A percentile compares a stretch with the other conserved stretches of the same genome.
These are phyloP conservation scores for Mycena galericulata DNA, from an alignment of 768 basidiomycete genomes.

Conservation along the genomic window DNA sequence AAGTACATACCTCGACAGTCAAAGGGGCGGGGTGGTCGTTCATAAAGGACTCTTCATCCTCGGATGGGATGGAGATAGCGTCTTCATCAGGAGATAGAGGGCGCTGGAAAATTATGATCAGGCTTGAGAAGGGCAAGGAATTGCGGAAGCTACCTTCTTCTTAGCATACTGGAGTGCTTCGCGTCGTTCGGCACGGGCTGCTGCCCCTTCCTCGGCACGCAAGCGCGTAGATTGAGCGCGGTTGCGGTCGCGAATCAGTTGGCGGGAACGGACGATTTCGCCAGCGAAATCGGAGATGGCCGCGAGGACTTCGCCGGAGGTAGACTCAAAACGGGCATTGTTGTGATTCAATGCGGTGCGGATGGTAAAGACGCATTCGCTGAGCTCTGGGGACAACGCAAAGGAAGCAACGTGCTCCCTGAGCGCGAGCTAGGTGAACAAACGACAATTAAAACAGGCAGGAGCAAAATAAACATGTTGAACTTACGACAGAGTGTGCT, in stretches of 20 bases:
- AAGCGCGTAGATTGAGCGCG: not conserved
- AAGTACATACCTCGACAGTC: too few species aligned
- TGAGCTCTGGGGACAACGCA: not conserved
- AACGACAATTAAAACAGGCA: not conserved
- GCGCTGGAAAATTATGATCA: not conserved
- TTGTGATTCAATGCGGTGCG: not conserved
- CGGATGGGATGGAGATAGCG: not conserved
- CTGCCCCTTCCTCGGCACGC: not conserved
- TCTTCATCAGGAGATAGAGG: not conserved
- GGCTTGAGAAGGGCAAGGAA: not conserved
- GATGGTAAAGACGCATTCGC: not conserved
- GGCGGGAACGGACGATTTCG: constrained; percentile 1
- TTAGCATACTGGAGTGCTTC: constrained; percentile 2
- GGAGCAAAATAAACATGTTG: not conserved
- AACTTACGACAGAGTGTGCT: not conserved
- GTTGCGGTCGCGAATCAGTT: not conserved
- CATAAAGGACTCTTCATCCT: not conserved
- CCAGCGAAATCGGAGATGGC: not conserved
- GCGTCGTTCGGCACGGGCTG: not conserved
- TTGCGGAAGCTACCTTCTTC: not conserved
- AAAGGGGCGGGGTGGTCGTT: not conserved
- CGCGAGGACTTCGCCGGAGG: not conserved
- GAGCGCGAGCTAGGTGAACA: not conserved
- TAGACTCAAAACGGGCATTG: not conserved
- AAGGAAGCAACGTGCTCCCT: constrained; percentile 6